These are phyloP conservation scores for Torulaspora franciscae DNA, from an alignment of 805 yeast species.

Conservation along the genomic window DNA sequence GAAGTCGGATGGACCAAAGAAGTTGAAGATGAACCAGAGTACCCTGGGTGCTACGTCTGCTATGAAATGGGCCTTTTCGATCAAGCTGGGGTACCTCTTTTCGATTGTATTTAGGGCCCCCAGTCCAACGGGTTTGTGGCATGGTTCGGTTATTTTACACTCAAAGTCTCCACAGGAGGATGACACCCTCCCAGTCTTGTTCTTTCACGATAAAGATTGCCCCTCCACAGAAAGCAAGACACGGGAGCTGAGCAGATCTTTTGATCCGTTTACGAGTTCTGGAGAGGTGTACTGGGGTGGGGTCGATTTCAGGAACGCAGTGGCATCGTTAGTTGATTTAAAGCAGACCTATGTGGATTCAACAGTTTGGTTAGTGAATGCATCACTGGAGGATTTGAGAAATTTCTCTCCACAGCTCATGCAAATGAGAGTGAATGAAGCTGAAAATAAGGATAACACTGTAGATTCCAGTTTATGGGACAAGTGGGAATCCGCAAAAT, in stretches of 20 bases:
- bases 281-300: conserved; percentile 87
- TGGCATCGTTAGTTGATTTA: conserved; percentile 53
- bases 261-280: conserved; percentile 64
- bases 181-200: conserved; percentile 71
- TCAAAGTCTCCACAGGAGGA: conserved; percentile 43
- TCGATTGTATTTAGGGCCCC: conserved; percentile 84
- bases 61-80: conserved; percentile 62
- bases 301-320: conserved; percentile 55
- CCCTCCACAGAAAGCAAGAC: conserved; percentile 66
- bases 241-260: conserved; percentile 53
- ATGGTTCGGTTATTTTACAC: conserved; percentile 77
- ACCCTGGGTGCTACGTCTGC: conserved; percentile 11
- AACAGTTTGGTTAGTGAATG: conserved; percentile 71
- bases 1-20: conserved; percentile 41
- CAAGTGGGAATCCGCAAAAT: conserved; percentile 50
- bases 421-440: background rate
- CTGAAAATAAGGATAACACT: background rate
- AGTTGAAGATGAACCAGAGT: conserved; percentile 9
- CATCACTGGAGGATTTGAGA: conserved; percentile 48
- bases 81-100: conserved; percentile 54
- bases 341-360: conserved; percentile 69
- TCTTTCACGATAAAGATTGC: conserved; percentile 87
- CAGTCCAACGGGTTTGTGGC: conserved; percentile 77
- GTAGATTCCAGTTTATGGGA: conserved; percentile 21
- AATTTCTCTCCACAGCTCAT: conserved; percentile 29